Conservation (phyloP, 257 asterid genomes). For the Plantago ovata region DNA sequence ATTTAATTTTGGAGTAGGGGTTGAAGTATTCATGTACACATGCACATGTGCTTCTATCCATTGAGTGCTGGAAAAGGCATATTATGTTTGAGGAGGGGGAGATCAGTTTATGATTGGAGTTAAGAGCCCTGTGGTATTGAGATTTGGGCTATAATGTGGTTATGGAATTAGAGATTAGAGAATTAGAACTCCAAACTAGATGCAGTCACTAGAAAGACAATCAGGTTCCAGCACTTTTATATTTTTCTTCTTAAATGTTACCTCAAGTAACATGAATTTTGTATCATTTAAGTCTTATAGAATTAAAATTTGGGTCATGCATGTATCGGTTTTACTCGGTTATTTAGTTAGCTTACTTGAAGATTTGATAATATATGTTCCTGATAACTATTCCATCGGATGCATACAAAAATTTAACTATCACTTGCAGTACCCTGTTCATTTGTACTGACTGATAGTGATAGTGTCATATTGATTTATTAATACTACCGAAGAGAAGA, state of each 20-base stretch:
- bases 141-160: not conserved
- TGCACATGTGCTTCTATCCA: not conserved
- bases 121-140: not conserved
- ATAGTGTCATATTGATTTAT: no score
- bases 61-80: not conserved
- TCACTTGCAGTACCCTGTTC: no score
- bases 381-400: no score
- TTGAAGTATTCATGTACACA: not conserved
- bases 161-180: not conserved
- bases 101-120: not conserved
- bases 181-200: not conserved
- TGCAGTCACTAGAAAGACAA: not conserved
- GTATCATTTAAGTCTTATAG: not conserved
- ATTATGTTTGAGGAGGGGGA: slow-evolving; percentile 1
- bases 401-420: no score
- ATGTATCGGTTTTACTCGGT: not conserved
- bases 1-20: not conserved
- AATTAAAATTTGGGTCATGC: not conserved
- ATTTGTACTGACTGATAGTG: no score
- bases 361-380: no score
- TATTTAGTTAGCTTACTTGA: no score
- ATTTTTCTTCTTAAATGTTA: not conserved
- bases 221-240: not conserved
- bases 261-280: not conserved
- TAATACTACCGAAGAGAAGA: no score